Base-by-base conservation (phyloP, 805 yeast genomes). In the Candida coleopterorum region DNA sequence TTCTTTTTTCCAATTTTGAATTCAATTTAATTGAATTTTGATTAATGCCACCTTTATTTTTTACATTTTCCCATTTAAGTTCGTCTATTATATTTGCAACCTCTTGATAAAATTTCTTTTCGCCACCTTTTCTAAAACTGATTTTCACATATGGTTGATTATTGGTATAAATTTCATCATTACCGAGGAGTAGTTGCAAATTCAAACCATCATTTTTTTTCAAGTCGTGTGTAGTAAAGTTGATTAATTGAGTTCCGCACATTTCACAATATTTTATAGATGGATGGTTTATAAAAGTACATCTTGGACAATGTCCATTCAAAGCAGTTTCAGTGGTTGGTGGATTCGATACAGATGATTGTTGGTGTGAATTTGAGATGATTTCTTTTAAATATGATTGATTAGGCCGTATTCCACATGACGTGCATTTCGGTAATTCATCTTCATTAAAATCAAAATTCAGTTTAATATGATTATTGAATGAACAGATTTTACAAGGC, bases 401-500 rank as follows among this genome's bases (percentile, higher is more conserved):
- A n/a, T 39, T 39, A 9, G 61, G 49, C 22, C 41, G 56, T 12
- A 67, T 55, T 9, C 73, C 73, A 49, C 73, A 68, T 6, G 68
- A 57, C 1, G 49, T 53, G 43, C 73, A 68, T 35, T 47, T 45
- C 7, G 69, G 68, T n/a, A 53, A 31, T 10, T 47, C 46, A n/a
- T 45, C 40, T 14, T 41, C 26, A 15, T 41, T 43, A 16, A 50
- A 23, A 29, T 56, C 53, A 12, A 44, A 40, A 8, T 44, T 43
- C 10, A 45, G 31, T 7, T 41, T 26, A 17, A 57, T 42, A 30
- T 50, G 57, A 50, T 87, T 86, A 18, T 79, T 67, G 52, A 68
- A 84, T n/a, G 77, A 76, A 57, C 98, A 90, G 3, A 93, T 89
- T n/a, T 83, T 81, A 55, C 98, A 90, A 1, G 73, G 71, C 98